These are phyloP conservation scores for Cruciata laevipes DNA, from an alignment of 257 asterid species.

Conservation along the genomic window DNA sequence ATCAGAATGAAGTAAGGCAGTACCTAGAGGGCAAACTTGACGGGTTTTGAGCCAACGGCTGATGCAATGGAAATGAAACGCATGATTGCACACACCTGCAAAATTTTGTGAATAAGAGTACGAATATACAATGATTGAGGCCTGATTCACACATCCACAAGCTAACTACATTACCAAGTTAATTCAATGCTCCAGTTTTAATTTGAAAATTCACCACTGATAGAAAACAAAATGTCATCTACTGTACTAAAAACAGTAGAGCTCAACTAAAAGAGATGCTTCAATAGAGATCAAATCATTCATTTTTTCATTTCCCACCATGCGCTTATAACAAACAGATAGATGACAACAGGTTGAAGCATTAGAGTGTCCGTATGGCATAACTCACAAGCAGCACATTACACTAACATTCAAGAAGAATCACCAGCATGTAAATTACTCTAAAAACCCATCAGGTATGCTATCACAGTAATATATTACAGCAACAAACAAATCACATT, in stretches of 20 bases:
- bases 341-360: background rate
- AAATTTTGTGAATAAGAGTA: background rate
- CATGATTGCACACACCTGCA: conserved; percentile 94
- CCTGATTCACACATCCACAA: background rate
- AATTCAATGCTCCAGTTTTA: background rate
- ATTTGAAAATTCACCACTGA: background rate
- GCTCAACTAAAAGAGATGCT: too few relatives aligned
- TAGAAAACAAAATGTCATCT: background rate
- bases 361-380: too few relatives aligned
- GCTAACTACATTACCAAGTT: background rate
- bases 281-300: too few relatives aligned
- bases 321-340: too few relatives aligned
- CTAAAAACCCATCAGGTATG: background rate
- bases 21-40: conserved; percentile 95
- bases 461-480: background rate
- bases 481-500: too few relatives aligned
- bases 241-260: background rate
- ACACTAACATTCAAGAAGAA: background rate
- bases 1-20: background rate
- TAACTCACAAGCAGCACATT: background rate
- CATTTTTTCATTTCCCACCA: too few relatives aligned
- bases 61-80: conserved; percentile 96
- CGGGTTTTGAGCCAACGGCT: conserved; percentile 99
- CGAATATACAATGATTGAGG: background rate
- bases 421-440: background rate